Evolutionary conservation across 495 filamentous ascomycete genomes (phyloP), one percentile per base, ranked within the genome.

Genomic region (Halenospora varia): DNA sequence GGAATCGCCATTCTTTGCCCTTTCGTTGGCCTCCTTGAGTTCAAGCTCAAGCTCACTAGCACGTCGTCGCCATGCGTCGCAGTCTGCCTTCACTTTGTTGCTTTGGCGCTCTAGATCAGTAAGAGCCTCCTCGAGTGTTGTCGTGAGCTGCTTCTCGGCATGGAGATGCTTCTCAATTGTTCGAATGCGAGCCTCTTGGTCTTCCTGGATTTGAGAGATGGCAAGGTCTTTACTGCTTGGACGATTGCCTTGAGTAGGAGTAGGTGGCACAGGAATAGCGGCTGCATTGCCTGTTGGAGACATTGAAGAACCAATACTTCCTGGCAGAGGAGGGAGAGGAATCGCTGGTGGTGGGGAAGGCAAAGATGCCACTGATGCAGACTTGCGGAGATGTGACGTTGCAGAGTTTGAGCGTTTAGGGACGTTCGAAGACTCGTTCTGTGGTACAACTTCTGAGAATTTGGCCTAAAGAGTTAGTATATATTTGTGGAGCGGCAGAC

Each of bases 111-210:
- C 94, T 17, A 97, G 85, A 65, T 97, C 95, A 6, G 89, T 90
- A 41, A 98, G 80, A 22, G 94, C 95, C 73, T 97, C 93, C 68
- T 98, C 94, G 26, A 98, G 79, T 25, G 92, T 96, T 18, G 88
- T 83, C 3, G 93, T 97, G 23, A 98, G 85, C 67, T 97, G 93
- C 70, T 96, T 96, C 77, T 98, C 94, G 23, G 95, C 92, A 59
- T 87, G 88, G 25, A 98, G 82, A 68, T 97, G 92, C 77, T 96
- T 96, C 77, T 97, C 94, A 61, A 98, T 96, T 22, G 92, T 93
- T 47, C 88, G 86, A 67, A 98, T 95, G 48, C 91, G 93, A 40
- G 88, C 86, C 70, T 97, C 95, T 68, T 96, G 91, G 61, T 98
- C 94, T 62, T 97, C 93, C 66, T 89, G 84, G 49, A 89, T 82